phyloP scores from a whole-genome alignment of 768 basidiomycete species.

The Solioccasus polychromus region DNA sequence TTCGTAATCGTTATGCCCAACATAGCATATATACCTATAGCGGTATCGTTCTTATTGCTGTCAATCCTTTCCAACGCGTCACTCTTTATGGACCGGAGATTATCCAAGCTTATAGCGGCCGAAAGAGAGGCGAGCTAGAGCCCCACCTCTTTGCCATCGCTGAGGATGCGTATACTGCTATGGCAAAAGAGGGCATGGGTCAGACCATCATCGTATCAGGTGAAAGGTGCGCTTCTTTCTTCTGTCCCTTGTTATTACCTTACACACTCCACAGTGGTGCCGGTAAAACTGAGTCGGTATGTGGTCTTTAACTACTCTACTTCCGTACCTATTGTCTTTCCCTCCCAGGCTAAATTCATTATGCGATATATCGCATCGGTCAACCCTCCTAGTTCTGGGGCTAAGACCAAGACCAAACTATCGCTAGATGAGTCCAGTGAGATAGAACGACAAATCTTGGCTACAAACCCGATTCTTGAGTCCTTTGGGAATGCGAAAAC shows the following conservation, averaged over 20 bases:
- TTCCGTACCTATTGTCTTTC: conserved; percentile 4
- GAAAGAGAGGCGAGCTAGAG: conserved; percentile 90
- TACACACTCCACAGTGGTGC: conserved; percentile 70
- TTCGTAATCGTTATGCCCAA: conserved; percentile 93
- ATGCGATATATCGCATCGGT: conserved; percentile 99
- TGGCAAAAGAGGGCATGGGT: conserved; percentile 90
- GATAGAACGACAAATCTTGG: conserved; percentile 95
- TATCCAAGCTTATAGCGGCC: conserved; percentile 93
- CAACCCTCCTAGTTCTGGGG: conserved; percentile 69
- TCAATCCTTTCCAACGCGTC: conserved; percentile 98
- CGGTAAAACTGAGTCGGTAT: conserved; percentile 96
- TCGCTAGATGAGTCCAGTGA: conserved; percentile 87
- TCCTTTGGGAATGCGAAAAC: conserved; percentile 99
- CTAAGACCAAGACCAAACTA: conserved; percentile 64
- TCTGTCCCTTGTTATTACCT: conserved; percentile 6
- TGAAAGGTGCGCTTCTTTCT: conserved; percentile 66
- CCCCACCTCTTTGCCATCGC: conserved; percentile 99
- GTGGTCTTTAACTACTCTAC: conserved; percentile 18
- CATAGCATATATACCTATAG: conserved; percentile 99
- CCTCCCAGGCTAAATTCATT: conserved; percentile 87
- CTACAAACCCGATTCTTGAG: conserved; percentile 99
- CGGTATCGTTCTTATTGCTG: conserved; percentile 96
- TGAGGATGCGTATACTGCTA: conserved; percentile 97
- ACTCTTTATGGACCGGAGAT: conserved; percentile 96
- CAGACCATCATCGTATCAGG: conserved; percentile 99